Conservation (phyloP, 768 basidiomycete species). For the Naematelia aurantialba region DNA sequence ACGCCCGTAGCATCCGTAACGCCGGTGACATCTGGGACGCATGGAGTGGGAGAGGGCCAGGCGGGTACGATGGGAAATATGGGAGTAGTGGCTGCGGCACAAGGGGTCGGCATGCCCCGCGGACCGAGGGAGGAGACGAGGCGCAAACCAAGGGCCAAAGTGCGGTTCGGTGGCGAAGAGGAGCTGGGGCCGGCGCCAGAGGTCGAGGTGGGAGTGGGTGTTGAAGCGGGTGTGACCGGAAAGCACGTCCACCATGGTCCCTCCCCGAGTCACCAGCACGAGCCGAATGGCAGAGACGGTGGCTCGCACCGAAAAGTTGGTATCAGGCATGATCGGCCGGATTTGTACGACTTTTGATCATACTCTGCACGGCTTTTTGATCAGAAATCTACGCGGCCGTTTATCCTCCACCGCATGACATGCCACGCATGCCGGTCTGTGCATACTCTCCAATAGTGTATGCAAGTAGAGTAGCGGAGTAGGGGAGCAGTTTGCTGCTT, state of each 20-base stretch:
- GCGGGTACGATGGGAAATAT: not conserved
- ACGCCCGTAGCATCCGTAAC: too few species aligned
- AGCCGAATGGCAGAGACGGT: too few species aligned
- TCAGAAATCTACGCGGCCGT: too few species aligned
- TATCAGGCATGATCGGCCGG: constrained; percentile 46
- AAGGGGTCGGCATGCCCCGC: constrained; percentile 9
- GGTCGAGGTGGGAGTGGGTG: not conserved
- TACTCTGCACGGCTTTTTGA: too few species aligned
- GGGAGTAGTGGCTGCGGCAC: constrained; percentile 7
- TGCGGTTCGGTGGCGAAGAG: constrained; percentile 40
- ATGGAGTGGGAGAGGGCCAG: not conserved
- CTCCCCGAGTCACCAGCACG: not conserved
- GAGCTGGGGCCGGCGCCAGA: constrained; percentile 12
- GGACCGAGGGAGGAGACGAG: constrained; percentile 13
- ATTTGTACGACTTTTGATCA: constrained; percentile 50
- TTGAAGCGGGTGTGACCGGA: not conserved
- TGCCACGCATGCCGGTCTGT: too few species aligned
- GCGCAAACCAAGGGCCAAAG: constrained; percentile 31
- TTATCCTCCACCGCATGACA: too few species aligned
- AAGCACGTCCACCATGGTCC: not conserved
- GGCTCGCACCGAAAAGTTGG: constrained; percentile 12
- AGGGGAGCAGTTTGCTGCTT: too few species aligned
- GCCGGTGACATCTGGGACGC: too few species aligned
- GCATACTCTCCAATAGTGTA: too few species aligned
- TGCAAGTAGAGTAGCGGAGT: too few species aligned